These are phyloP conservation scores for Cubamyces lactineus DNA, from an alignment of 768 basidiomycete genomes.

Conservation along the genomic window DNA sequence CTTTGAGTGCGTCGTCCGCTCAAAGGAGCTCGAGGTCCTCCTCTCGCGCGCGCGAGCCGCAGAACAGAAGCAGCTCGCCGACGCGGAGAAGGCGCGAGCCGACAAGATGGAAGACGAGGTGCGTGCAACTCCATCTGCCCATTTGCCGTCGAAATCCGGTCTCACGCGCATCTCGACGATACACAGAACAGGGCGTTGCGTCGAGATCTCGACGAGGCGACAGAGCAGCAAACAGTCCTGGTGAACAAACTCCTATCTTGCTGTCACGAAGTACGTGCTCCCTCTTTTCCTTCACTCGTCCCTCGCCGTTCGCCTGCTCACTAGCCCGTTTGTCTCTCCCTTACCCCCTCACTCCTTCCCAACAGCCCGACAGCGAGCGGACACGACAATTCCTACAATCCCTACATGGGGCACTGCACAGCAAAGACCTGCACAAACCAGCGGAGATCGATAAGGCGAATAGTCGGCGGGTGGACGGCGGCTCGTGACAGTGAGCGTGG, in stretches of 20 bases:
- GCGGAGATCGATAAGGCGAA: slow-evolving; percentile 12
- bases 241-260: slow-evolving; percentile 85
- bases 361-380: slow-evolving; percentile 79
- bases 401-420: slow-evolving; percentile 20
- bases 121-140: slow-evolving; percentile 29
- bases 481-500: slow-evolving; percentile 25
- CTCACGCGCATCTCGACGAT: background rate
- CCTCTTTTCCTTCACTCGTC: background rate
- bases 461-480: slow-evolving; percentile 20
- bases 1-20: slow-evolving; percentile 90
- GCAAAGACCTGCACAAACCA: slow-evolving; percentile 6
- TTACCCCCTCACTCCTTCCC: slow-evolving; percentile 19
- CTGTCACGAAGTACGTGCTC: slow-evolving; percentile 76
- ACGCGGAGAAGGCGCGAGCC: slow-evolving; percentile 69
- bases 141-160: background rate
- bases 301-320: no score
- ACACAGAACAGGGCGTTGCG: slow-evolving; percentile 65
- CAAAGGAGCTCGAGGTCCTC: slow-evolving; percentile 88
- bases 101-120: slow-evolving; percentile 80
- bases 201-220: slow-evolving; percentile 80
- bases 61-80: slow-evolving; percentile 83
- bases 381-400: slow-evolving; percentile 58
- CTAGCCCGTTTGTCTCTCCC: slow-evolving; percentile 6
- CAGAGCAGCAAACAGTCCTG: slow-evolving; percentile 75
- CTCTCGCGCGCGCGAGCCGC: slow-evolving; percentile 86